Evolutionary conservation across 108 stramenopile genomes (phyloP).

Genomic region (Tribonema minus): DNA sequence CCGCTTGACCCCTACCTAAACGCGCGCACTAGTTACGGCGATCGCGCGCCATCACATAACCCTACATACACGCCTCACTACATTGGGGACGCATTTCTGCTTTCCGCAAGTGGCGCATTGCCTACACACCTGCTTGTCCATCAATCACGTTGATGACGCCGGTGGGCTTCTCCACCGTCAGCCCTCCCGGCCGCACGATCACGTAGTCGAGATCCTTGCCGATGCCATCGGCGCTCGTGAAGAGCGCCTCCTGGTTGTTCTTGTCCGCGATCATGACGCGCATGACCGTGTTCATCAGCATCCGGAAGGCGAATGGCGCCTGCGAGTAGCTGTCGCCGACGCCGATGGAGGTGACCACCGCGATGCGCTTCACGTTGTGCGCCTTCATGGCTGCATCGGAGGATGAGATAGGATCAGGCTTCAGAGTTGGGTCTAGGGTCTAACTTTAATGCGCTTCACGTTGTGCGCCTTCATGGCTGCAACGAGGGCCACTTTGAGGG

Average conservation of each 20-base stretch:
- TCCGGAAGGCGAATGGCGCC: constrained; percentile 52
- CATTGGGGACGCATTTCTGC: too few species aligned
- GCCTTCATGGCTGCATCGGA: constrained; percentile 91
- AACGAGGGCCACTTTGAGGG: too few species aligned
- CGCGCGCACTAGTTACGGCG: too few species aligned
- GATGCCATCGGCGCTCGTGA: constrained; percentile 54
- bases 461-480: too few species aligned
- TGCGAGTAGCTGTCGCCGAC: constrained; percentile 86
- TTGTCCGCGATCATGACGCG: constrained; percentile 93
- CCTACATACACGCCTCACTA: too few species aligned
- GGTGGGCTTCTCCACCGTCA: constrained; percentile 90
- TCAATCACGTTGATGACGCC: constrained; percentile 95
- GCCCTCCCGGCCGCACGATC: constrained; percentile 90
- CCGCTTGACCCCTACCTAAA: too few species aligned
- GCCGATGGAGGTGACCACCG: constrained; percentile 92
- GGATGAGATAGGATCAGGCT: too few species aligned
- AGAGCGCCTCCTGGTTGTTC: constrained; percentile 89
- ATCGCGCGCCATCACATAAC: too few species aligned
- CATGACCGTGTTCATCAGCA: constrained; percentile 90
- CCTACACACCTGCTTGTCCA: constrained; percentile 78
- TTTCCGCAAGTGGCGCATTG: too few species aligned
- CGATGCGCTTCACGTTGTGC: constrained; percentile 76
- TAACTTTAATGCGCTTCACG: too few species aligned
- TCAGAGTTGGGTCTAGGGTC: too few species aligned
- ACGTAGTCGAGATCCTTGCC: constrained; percentile 75